Base-by-base conservation (phyloP, 2,329 filamentous ascomycete genomes). In the Cryoendolithus antarcticus region DNA sequence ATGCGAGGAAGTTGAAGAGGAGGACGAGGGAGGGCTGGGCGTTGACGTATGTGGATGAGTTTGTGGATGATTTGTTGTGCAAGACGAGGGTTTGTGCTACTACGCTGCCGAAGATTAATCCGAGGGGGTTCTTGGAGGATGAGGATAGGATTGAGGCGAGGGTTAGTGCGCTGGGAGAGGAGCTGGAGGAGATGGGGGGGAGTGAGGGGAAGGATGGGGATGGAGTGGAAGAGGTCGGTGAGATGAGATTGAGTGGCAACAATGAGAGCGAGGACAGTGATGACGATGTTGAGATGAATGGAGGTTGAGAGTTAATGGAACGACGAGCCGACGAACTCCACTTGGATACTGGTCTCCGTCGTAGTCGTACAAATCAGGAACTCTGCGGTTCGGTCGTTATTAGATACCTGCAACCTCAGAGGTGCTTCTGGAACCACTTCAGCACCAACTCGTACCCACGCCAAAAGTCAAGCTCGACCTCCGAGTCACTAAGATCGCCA, bases 1-100 rank as follows among this genome's bases (percentile, higher is more conserved):
- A 98, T 57, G 73, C 75, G 48, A 70, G 91, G 50, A 98, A 96
- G 64, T 57, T 98, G 61, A 77, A 82, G 60, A 69, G 86, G 44
- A 74, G 82, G 50, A 81, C 78, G 9, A 75, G 86, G 47, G 75
- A 77, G 21, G 82, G 83, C 1, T 88, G 83, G 46, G 70, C 66
- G 9, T 60, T 98, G 50, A 91, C 85, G 2, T 82, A 75, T 54
- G 70, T 98, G 62, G 91, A 98, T 61, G 80, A 89, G 51, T 96
- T 98, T 59, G 77, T 96, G 40, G 91, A 98, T 59, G 86, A 95
- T 45, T 63, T 98, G 48, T 67, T 98, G 46, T 82, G 75, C 0
- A 93, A 93, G 62, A 85, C 93, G 41, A 73, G 91, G 38, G 80
- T 95, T 0, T 96, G 89, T 57, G 89, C 80, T 30, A 96, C 91